These are phyloP conservation scores for Sanguinoderma infundibulare DNA, from an alignment of 1,284 basidiomycete species.

Conservation along the genomic window DNA sequence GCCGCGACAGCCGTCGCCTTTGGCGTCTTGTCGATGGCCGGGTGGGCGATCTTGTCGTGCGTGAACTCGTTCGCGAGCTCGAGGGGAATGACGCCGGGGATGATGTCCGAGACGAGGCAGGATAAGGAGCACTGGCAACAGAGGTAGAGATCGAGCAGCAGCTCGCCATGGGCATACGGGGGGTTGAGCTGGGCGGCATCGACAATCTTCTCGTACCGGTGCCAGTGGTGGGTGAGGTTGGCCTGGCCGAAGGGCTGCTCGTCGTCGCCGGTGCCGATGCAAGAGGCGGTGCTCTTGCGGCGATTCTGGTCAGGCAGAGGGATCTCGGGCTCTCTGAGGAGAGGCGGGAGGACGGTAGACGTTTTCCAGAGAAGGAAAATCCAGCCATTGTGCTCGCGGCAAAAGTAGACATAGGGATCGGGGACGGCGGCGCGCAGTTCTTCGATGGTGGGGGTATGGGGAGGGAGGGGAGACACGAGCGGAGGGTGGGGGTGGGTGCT, in stretches of 20 bases:
- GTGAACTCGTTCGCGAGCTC: conserved; percentile 51
- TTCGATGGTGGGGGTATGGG: conserved; percentile 48
- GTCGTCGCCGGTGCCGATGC: conserved; percentile 54
- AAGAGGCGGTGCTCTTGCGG: conserved; percentile 54
- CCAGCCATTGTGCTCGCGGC: conserved; percentile 80
- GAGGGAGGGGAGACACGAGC: conserved; percentile 32
- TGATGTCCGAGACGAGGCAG: conserved; percentile 66
- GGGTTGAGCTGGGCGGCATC: conserved; percentile 66
- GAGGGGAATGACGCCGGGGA: conserved; percentile 71
- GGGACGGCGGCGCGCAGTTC: conserved; percentile 72
- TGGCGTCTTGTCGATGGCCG: conserved; percentile 43
- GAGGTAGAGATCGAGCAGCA: conserved; percentile 73
- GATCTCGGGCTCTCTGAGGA: conserved; percentile 47
- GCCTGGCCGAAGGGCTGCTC: conserved; percentile 47
- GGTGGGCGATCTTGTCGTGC: conserved; percentile 45
- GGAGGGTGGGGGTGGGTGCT: conserved; percentile 40
- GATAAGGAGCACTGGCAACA: conserved; percentile 83
- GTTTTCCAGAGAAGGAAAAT: conserved; percentile 71
- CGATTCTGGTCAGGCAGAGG: conserved; percentile 59
- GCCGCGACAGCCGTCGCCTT: conserved; percentile 56
- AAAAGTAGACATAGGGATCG: conserved; percentile 81
- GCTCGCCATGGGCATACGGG: conserved; percentile 63
- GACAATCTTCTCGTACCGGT: conserved; percentile 69
- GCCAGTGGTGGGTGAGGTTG: conserved; percentile 80
- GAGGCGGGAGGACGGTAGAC: conserved; percentile 60